These are phyloP conservation scores for Cyphellophora attinorum DNA, from an alignment of 2,329 filamentous ascomycete genomes.

Conservation along the genomic window DNA sequence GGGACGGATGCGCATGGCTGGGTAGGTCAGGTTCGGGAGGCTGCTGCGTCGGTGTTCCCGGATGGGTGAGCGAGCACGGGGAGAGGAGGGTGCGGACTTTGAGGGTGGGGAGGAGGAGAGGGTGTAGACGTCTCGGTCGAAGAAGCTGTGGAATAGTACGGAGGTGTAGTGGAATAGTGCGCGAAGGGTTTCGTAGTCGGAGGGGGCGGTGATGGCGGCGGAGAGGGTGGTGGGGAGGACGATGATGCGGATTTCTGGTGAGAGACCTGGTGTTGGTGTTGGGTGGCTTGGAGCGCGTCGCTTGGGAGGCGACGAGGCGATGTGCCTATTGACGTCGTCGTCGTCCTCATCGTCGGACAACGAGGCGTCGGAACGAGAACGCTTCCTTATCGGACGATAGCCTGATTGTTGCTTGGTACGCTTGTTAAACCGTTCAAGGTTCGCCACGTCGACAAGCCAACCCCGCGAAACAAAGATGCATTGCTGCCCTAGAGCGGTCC, in stretches of 20 bases:
- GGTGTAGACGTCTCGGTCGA: not conserved
- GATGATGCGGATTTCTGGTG: not conserved
- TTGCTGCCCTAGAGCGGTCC: not conserved
- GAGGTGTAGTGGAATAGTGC: not conserved
- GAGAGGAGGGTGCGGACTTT: too few relatives aligned
- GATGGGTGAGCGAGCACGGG: too few relatives aligned
- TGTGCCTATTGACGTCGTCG: not conserved
- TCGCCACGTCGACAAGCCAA: not conserved
- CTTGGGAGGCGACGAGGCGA: too few relatives aligned
- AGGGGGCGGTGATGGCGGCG: not conserved
- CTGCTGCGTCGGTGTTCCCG: too few relatives aligned
- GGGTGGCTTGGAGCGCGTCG: too few relatives aligned
- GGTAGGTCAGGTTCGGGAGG: too few relatives aligned
- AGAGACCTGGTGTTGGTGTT: too few relatives aligned
- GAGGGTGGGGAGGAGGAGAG: too few relatives aligned
- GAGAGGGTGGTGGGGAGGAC: not conserved
- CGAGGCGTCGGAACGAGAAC: too few relatives aligned
- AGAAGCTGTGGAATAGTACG: not conserved
- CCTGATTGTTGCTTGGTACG: not conserved
- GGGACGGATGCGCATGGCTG: too few relatives aligned
- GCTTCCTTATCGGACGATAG: not conserved
- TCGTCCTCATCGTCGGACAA: too few relatives aligned
- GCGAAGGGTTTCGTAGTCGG: not conserved
- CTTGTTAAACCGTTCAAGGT: not conserved
- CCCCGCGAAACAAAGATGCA: constrained; percentile 1